Conservation (phyloP, 148 eudicot species). For the Silene uniflora region DNA sequence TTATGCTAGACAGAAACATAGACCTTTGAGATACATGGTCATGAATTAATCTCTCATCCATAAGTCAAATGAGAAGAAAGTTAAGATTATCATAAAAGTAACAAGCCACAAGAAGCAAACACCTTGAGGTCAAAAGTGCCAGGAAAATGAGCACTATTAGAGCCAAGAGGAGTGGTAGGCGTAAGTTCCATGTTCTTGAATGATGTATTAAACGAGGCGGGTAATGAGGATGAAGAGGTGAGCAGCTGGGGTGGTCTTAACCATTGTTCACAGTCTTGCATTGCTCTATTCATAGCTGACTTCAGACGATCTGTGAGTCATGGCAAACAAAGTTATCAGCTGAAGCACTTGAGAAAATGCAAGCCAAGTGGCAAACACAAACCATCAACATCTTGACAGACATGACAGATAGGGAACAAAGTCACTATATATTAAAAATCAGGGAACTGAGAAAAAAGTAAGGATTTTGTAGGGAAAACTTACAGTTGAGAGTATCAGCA, state of each 20-base stretch:
- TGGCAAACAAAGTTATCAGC: conserved; percentile 12
- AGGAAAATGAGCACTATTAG: conserved; percentile 20
- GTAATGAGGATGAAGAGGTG: conserved; percentile 45
- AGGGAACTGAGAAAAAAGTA: conserved; percentile 9
- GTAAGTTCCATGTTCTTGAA: conserved; percentile 62
- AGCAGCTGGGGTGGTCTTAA: conserved; percentile 43
- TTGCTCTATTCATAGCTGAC: conserved; percentile 63
- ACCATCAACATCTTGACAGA: neutral
- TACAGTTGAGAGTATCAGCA: conserved; percentile 58
- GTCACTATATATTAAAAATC: neutral
- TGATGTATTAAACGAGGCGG: conserved; percentile 46
- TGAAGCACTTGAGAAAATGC: conserved; percentile 16
- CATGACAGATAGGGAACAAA: neutral
- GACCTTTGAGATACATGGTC: neutral
- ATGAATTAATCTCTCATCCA: neutral
- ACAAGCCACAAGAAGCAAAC: conserved; percentile 23
- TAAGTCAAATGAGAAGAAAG: neutral
- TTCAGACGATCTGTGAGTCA: conserved; percentile 60
- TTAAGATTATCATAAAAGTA: neutral
- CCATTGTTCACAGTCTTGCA: conserved; percentile 82
- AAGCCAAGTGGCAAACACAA: neutral
- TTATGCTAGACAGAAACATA: neutral
- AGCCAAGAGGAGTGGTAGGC: conserved; percentile 56
- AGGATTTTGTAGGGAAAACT: conserved; percentile 22
- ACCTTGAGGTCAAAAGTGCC: conserved; percentile 80